Conservation (phyloP, 805 yeast species). For the Sungouiella thailandica region DNA sequence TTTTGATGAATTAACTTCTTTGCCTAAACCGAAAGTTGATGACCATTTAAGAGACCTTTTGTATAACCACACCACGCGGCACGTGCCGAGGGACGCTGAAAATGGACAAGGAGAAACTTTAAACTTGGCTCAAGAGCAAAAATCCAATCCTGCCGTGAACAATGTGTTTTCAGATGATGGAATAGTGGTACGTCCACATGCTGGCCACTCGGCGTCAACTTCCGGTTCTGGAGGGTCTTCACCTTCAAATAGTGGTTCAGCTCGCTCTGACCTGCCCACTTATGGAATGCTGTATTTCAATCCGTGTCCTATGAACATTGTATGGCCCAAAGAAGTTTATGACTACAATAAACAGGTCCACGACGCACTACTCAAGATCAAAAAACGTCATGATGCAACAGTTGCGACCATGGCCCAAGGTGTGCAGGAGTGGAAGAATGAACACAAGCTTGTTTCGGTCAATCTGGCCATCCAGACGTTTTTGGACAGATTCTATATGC, state of each 20-base stretch:
- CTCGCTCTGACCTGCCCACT: slow-evolving; percentile 29
- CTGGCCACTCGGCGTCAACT: slow-evolving; percentile 9
- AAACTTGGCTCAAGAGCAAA: slow-evolving; percentile 28
- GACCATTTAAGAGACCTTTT: slow-evolving; percentile 36
- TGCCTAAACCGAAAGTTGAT: slow-evolving; percentile 54
- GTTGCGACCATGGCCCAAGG: slow-evolving; percentile 92
- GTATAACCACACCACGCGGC: slow-evolving; percentile 6
- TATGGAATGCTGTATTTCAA: slow-evolving; percentile 45
- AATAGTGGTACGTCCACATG: slow-evolving; percentile 28
- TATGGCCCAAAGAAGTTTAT: slow-evolving; percentile 71
- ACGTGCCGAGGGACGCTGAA: no score
- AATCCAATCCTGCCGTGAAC: slow-evolving; percentile 32
- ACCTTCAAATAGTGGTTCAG: slow-evolving; percentile 4
- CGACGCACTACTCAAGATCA: slow-evolving; percentile 63
- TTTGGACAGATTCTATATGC: slow-evolving; percentile 82
- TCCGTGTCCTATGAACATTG: slow-evolving; percentile 47
- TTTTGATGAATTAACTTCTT: slow-evolving; percentile 70
- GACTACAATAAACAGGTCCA: slow-evolving; percentile 66
- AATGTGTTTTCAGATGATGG: slow-evolving; percentile 51
- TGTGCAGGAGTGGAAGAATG: slow-evolving; percentile 81
- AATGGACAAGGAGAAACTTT: slow-evolving; percentile 10
- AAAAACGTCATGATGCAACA: slow-evolving; percentile 85
- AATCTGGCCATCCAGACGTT: slow-evolving; percentile 75
- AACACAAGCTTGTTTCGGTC: slow-evolving; percentile 43
- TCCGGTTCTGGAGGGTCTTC: slow-evolving; percentile 5